These are phyloP conservation scores for Ambrosia hybrid DNA, from an alignment of 140 eudicot species.

Conservation along the genomic window DNA sequence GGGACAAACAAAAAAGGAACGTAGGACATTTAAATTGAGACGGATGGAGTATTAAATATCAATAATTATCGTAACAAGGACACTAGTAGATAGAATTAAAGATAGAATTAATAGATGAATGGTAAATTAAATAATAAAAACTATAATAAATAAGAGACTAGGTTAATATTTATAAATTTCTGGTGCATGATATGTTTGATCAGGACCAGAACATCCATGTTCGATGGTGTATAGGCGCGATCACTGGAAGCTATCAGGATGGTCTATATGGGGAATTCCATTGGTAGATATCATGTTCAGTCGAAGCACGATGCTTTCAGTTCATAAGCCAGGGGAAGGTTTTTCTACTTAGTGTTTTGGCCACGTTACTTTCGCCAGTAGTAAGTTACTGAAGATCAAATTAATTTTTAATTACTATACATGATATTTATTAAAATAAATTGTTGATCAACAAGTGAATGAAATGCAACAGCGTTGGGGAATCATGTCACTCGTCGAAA, in stretches of 20 bases:
- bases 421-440: neutral
- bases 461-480: slow-evolving; percentile 46
- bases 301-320: neutral
- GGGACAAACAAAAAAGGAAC: too few species aligned
- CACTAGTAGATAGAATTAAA: too few species aligned
- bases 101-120: too few species aligned
- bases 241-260: slow-evolving; percentile 52
- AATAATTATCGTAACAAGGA: neutral
- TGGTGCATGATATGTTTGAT: neutral
- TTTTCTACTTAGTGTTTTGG: slow-evolving; percentile 15
- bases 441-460: neutral
- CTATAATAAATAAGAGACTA: too few species aligned
- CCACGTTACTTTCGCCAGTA: slow-evolving; percentile 8
- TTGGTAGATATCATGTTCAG: slow-evolving; percentile 4
- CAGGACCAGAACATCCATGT: slow-evolving; percentile 56
- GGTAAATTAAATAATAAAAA: too few species aligned
- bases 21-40: too few species aligned
- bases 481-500: slow-evolving; percentile 46
- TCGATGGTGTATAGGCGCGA: slow-evolving; percentile 42
- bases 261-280: slow-evolving; percentile 44
- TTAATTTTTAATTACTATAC: too few species aligned
- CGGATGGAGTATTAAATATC: neutral
- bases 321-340: slow-evolving; percentile 22
- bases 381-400: neutral
- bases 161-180: neutral